Percentiles rank a stretch among this genome's conserved stretches.
Conservation (phyloP, 2,329 filamentous ascomycete species). For the Neoascochyta sp. region DNA sequence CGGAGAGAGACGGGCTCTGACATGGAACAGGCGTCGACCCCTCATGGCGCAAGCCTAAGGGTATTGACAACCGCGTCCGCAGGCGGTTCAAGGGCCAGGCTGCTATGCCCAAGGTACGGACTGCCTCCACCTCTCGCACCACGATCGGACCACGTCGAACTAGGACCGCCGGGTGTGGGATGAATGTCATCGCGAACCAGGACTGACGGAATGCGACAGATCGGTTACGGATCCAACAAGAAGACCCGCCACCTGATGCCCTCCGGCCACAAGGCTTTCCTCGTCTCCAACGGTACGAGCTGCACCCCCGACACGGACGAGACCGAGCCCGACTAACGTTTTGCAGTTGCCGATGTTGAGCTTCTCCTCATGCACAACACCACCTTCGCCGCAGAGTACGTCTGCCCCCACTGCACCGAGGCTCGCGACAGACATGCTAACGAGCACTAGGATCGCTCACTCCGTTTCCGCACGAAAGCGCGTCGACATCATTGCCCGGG, state of each 20-base stretch:
- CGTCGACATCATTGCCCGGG: conserved; percentile 94
- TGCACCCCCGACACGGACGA: conserved; percentile 11
- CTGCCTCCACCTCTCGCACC: conserved; percentile 5
- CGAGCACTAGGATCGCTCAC: conserved; percentile 75
- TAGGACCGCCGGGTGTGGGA: conserved; percentile 1
- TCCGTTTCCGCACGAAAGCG: conserved; percentile 98
- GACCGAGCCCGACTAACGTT: conserved; percentile 17
- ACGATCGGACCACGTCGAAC: conserved; percentile 2
- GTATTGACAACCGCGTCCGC: conserved; percentile 98
- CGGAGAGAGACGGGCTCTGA: conserved; percentile 20
- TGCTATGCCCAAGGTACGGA: conserved; percentile 93
- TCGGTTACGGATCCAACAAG: conserved; percentile 98
- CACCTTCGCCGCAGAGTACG: conserved; percentile 97
- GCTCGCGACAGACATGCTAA: conserved; percentile 7
- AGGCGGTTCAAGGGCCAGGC: conserved; percentile 95
- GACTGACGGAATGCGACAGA: conserved; percentile 55
- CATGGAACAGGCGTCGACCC: conserved; percentile 58
- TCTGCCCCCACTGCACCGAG: conserved; percentile 1
- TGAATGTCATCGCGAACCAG: conserved; percentile 6
- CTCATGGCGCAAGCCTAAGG: conserved; percentile 99
- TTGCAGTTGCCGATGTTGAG: conserved; percentile 74
- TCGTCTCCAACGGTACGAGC: conserved; percentile 76
- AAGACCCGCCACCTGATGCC: conserved; percentile 99
- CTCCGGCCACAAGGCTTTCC: conserved; percentile 99
- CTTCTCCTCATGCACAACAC: conserved; percentile 99